phyloP scores from a whole-genome alignment of 345 rosid genomes.

The Cardamine resedifolia region DNA sequence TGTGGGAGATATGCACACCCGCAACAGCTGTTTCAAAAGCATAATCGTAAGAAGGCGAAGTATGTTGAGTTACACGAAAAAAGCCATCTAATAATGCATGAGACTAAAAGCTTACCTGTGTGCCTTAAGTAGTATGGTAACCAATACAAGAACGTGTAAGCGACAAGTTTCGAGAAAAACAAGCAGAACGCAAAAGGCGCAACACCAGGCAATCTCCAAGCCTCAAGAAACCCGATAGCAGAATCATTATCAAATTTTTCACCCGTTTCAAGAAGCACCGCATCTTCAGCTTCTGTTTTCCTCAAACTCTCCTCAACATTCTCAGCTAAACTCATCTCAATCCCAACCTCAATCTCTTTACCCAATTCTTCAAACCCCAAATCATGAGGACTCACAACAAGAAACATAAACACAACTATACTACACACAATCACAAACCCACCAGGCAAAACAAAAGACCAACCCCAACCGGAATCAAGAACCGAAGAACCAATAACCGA shows the following conservation, averaged over 20 bases:
- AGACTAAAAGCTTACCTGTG: conserved; percentile 50
- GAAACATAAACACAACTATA: conserved; percentile 57
- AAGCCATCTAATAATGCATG: background rate
- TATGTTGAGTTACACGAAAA: background rate
- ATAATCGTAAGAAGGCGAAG: conserved; percentile 14
- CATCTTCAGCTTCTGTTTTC: conserved; percentile 47
- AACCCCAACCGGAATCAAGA: conserved; percentile 93
- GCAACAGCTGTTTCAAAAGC: conserved; percentile 64
- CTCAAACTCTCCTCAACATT: conserved; percentile 28
- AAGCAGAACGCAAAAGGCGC: conserved; percentile 81
- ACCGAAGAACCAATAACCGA: conserved; percentile 74
- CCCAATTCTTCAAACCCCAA: conserved; percentile 51
- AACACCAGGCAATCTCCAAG: conserved; percentile 94
- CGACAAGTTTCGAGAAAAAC: conserved; percentile 91
- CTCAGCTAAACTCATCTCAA: conserved; percentile 51
- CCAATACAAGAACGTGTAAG: conserved; percentile 93
- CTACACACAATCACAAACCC: conserved; percentile 61
- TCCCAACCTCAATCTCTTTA: no score
- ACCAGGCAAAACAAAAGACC: conserved; percentile 90
- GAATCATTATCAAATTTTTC: conserved; percentile 32
- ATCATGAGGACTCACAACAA: conserved; percentile 71
- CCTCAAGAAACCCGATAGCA: conserved; percentile 80
- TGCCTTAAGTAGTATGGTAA: conserved; percentile 87
- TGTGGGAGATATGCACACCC: conserved; percentile 74
- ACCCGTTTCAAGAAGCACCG: conserved; percentile 58